These are phyloP conservation scores for Echinochloa phyllopogon DNA, from an alignment of 176 grass and related monocot species.

Conservation along the genomic window DNA sequence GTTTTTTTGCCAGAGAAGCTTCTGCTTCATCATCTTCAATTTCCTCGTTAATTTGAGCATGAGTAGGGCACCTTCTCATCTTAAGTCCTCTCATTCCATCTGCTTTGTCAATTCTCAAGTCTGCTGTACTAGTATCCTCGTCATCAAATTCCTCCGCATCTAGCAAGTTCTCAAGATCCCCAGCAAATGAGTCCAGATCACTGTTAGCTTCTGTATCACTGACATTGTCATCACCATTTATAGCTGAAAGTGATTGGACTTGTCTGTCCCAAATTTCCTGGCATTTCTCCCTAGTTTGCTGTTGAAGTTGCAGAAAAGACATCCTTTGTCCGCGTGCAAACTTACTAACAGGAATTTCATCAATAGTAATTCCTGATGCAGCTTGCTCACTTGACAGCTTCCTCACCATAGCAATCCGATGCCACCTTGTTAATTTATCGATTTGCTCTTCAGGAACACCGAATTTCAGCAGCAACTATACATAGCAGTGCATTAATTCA, in stretches of 20 bases:
- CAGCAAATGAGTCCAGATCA: constrained; percentile 97
- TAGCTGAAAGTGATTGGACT: constrained; percentile 84
- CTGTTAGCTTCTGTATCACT: constrained; percentile 85
- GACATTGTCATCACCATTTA: constrained; percentile 74
- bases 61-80: constrained; percentile 81
- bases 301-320: constrained; percentile 96
- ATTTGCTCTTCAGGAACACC: constrained; percentile 93
- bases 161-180: constrained; percentile 96
- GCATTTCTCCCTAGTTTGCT: constrained; percentile 97
- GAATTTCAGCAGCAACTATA: constrained; percentile 92
- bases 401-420: constrained; percentile 93
- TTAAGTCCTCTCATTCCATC: constrained; percentile 76
- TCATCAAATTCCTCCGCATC: constrained; percentile 92
- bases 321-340: constrained; percentile 98
- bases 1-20: constrained; percentile 68
- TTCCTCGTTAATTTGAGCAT: constrained; percentile 73
- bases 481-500: constrained; percentile 22
- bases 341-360: constrained; percentile 87
- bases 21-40: constrained; percentile 93
- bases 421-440: constrained; percentile 97
- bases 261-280: constrained; percentile 99
- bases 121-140: constrained; percentile 68
- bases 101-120: constrained; percentile 61
- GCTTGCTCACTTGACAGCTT: constrained; percentile 98
- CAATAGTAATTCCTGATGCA: constrained; percentile 79